Base-by-base conservation (phyloP, 805 yeast genomes). In the Sungouiella blattae region DNA sequence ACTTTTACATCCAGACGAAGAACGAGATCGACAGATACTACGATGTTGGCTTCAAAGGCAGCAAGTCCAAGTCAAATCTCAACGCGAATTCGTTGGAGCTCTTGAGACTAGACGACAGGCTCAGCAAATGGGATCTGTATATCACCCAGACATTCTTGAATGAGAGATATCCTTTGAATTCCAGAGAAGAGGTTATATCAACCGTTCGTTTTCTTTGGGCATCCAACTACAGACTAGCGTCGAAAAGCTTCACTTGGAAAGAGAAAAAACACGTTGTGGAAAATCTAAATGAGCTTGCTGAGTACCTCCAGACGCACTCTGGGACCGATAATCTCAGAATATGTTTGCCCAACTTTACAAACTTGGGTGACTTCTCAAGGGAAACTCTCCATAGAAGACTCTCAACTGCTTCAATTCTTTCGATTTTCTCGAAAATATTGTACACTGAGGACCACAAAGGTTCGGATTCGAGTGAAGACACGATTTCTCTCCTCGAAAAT, bases 341-440 rank as follows among this genome's bases (percentile, higher is more conserved):
- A 0, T 48, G 57, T 0, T 78, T 74, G 53, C 69, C 77, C 1
- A 87, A 88, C 51, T 83, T 73, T 45, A 62, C 68, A 1, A 62
- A 71, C 37, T 75, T 89, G 11, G 81, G 87, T 2, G 61, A 68
- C 1, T 57, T 89, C 3, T 78, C 71, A 27, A 33, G 56, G 1
- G 60, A 66, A 1, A 65, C 74, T 4, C 68, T 86, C 6, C 69
- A 68, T 23, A 66, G 77, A 4, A 89, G 87, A 47, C 62, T 80
- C 13, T 80, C 89, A 2, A 85, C 87, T 33, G 67, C 85, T 11
- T 76, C 78, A 18, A 85, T 91, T 0, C 73, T 87, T 28, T 64
- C 82, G 0, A 71, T 79, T 9, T 84, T 85, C 47, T 71, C 86
- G 3, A 64, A 63, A 12, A 69, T 79, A 6, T 64, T 78, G 16